These are phyloP conservation scores for Asterochloris erici DNA, from an alignment of 139 green algal species.

Conservation along the genomic window DNA sequence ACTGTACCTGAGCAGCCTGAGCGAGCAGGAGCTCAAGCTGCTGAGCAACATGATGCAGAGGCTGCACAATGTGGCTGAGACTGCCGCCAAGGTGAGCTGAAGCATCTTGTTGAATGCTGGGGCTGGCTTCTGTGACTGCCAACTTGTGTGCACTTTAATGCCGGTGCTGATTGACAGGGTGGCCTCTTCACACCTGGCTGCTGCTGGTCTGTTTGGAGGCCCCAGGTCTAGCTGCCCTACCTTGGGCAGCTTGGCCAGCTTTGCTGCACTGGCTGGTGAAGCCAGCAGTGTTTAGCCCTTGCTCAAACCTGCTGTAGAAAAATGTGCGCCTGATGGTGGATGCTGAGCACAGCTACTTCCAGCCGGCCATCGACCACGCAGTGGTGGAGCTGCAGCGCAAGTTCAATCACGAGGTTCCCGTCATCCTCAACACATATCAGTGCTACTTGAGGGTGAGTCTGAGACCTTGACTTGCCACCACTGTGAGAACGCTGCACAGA, in stretches of 20 bases:
- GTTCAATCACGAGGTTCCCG: conserved; percentile 60
- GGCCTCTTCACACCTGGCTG: background rate
- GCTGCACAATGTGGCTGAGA: conserved; percentile 50
- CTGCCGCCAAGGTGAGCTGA: conserved; percentile 21
- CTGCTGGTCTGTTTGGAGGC: background rate
- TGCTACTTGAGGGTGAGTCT: conserved; percentile 66
- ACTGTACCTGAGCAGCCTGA: conserved; percentile 42
- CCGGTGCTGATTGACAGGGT: background rate
- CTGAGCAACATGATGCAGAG: conserved; percentile 63
- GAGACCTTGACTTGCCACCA: background rate
- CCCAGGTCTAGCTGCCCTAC: too few species aligned
- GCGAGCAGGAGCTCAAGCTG: conserved; percentile 59
- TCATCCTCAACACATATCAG: conserved; percentile 84
- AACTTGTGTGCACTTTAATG: background rate
- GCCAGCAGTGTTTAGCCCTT: too few species aligned
- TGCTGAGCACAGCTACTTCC: conserved; percentile 87
- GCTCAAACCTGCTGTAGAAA: conserved; percentile 7
- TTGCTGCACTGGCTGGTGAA: too few species aligned
- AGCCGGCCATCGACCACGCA: conserved; percentile 85
- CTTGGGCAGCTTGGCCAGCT: too few species aligned
- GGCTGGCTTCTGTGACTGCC: background rate
- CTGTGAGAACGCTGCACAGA: background rate
- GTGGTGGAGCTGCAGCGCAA: conserved; percentile 59
- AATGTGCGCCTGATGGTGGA: conserved; percentile 81
- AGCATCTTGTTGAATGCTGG: background rate